Evolutionary conservation across 371 early-diverging fungal species (phyloP), one percentile per base, ranked within the genome.

Genomic region (Actinomucor elegans): DNA sequence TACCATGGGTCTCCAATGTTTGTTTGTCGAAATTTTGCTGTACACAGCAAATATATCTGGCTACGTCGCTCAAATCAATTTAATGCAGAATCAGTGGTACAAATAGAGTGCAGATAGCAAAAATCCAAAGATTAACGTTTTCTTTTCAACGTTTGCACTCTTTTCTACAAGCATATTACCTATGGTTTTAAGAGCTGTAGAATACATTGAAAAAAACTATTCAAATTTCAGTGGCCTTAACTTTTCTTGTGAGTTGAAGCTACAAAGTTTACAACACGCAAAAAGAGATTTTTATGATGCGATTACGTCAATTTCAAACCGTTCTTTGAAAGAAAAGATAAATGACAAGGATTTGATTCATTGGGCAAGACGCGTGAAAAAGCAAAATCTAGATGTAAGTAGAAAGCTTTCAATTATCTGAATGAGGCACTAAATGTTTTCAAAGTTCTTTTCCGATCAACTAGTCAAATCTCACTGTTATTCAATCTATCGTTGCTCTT

Each of bases 381-480:
- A 46, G 35, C 27, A 23, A 20, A 47, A 54, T 15, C 2, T 32
- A 23, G n/a, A 50, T 31, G 41, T 54, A 56, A 14, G 29, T 43
- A 48, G 20, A 24, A 52, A 52, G 27, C 36, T 36, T 36, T 36
- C 17, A 36, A 36, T 36, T 5, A 18, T 36, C 18, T 36, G 36
- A 36, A 36, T 36, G 18, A 5, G 36, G 18, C 18, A 17, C 18
- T 18, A 36, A 36, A n/a, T n/a, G 36, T 36, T 36, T 36, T 36
- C 18, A 36, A 18, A 56, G 21, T 42, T 31, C 17, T 40, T 54
- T 36, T 4, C 5, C 29, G 29, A 36, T 40, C 41, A 28, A 40
- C 5, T n/a, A 27, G 40, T 46, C 40, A 54, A 40, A 47, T n/a
- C 18, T 26, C 56, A 55, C 18, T 42, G 48, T 48, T 55, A 55